Evolutionary conservation across 768 basidiomycete genomes (phyloP).

Genomic region (Cystofilobasidium ferigula): DNA sequence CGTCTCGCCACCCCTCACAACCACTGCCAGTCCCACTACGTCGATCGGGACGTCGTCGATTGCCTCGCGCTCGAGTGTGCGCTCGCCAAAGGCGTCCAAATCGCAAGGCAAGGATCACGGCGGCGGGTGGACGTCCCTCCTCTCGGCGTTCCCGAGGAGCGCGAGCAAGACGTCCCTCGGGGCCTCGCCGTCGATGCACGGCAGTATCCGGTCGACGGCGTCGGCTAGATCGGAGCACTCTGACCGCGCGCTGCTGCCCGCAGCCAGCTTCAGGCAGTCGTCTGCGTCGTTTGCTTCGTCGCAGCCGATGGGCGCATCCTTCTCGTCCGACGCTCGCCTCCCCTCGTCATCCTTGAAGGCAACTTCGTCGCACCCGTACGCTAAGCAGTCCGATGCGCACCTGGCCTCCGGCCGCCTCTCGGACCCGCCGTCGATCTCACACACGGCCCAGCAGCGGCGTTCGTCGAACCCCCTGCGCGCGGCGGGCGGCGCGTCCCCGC

Average conservation of each 20-base stretch:
- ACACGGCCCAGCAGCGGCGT: not conserved
- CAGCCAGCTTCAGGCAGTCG: not conserved
- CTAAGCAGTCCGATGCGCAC: not conserved
- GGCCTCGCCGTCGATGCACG: not conserved
- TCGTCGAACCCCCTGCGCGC: not conserved
- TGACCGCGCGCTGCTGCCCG: not conserved
- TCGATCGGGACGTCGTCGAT: not conserved
- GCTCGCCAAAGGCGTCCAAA: not conserved
- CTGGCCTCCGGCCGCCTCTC: not conserved
- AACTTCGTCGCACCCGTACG: not conserved
- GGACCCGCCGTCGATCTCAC: not conserved
- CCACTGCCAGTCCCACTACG: not conserved
- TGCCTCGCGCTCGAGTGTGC: not conserved
- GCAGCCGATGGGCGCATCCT: not conserved
- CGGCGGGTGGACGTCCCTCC: not conserved
- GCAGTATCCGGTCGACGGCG: not conserved
- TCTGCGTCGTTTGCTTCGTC: not conserved
- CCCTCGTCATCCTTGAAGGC: no score
- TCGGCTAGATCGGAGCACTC: not conserved
- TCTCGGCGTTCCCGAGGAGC: not conserved
- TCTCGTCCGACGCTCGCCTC: not conserved
- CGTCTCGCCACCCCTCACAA: not conserved
- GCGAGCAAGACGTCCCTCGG: not conserved
- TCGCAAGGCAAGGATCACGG: not conserved
- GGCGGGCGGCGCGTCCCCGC: not conserved